Evolutionary conservation across 2,329 filamentous ascomycete genomes (phyloP).

Genomic region (Nigrograna mackinnonii): DNA sequence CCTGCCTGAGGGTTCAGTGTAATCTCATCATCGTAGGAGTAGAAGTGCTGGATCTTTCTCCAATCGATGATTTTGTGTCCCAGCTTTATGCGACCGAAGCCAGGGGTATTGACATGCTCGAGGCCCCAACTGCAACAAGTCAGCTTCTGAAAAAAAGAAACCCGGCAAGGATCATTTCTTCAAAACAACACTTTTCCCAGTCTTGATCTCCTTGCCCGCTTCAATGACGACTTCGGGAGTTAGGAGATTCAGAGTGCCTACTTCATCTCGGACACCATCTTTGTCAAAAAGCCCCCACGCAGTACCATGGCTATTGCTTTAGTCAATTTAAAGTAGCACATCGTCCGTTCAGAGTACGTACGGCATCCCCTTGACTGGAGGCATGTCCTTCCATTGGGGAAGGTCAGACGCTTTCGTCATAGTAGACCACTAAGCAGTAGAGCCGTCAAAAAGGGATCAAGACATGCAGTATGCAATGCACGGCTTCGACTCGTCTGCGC

Average conservation of each 20-base stretch:
- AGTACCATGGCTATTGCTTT: conserved; percentile 5
- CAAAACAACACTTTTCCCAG: conserved; percentile 38
- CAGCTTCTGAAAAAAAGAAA: too few relatives aligned
- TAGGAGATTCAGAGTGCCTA: conserved; percentile 58
- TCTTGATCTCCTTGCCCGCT: conserved; percentile 47
- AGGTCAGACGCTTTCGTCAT: too few relatives aligned
- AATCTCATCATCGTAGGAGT: background rate
- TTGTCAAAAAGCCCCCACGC: conserved; percentile 58
- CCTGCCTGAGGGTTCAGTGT: conserved; percentile 22
- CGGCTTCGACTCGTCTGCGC: too few relatives aligned
- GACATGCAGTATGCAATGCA: too few relatives aligned
- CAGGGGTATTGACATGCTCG: conserved; percentile 20
- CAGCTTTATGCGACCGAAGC: conserved; percentile 14
- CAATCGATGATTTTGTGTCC: conserved; percentile 18
- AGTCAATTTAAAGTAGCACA: background rate
- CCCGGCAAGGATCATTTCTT: too few relatives aligned
- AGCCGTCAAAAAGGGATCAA: too few relatives aligned
- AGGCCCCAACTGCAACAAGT: too few relatives aligned
- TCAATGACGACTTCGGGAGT: conserved; percentile 45
- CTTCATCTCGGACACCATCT: conserved; percentile 50
- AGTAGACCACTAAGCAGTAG: too few relatives aligned
- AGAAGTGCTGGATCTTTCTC: too few relatives aligned
- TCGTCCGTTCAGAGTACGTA: background rate
- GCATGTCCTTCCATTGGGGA: too few relatives aligned
- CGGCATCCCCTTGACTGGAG: background rate